phyloP scores from a whole-genome alignment of 768 basidiomycete genomes.

The Pleurotus tuber-regium region DNA sequence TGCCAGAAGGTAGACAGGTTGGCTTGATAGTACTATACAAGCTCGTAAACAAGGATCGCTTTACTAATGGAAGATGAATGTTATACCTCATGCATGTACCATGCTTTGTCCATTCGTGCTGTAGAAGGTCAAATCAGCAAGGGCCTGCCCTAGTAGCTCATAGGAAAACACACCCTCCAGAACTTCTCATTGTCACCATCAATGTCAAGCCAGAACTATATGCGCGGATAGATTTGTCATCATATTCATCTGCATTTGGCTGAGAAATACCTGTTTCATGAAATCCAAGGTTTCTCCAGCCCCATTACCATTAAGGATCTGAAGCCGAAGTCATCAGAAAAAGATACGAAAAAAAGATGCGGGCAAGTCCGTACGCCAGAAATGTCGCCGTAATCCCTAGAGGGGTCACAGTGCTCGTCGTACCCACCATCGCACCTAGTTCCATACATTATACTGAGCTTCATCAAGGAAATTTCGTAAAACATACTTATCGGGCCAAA shows the following conservation, averaged over 20 bases:
- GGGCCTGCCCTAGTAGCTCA: neutral
- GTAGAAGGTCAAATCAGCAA: conserved; percentile 7
- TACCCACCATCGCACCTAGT: conserved; percentile 48
- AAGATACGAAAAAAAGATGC: neutral
- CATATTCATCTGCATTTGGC: too few species aligned
- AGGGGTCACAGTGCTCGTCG: conserved; percentile 40
- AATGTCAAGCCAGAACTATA: conserved; percentile 59
- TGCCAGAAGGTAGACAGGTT: conserved; percentile 57
- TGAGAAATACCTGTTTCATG: conserved; percentile 42
- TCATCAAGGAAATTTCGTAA: neutral
- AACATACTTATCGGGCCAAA: conserved; percentile 53
- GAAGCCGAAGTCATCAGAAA: neutral
- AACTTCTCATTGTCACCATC: conserved; percentile 59
- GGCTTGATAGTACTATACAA: conserved; percentile 51
- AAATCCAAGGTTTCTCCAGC: conserved; percentile 56
- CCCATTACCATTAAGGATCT: conserved; percentile 60
- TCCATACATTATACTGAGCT: neutral
- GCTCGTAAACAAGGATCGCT: neutral
- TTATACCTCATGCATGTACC: conserved; percentile 55
- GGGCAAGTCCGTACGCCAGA: conserved; percentile 31
- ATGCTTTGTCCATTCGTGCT: conserved; percentile 74
- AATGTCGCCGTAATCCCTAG: conserved; percentile 45
- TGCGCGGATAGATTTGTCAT: too few species aligned
- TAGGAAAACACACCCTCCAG: conserved; percentile 53
- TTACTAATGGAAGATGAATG: neutral